Evolutionary conservation across 768 basidiomycete species (phyloP).

Genomic region (Rubroboletus satanas): DNA sequence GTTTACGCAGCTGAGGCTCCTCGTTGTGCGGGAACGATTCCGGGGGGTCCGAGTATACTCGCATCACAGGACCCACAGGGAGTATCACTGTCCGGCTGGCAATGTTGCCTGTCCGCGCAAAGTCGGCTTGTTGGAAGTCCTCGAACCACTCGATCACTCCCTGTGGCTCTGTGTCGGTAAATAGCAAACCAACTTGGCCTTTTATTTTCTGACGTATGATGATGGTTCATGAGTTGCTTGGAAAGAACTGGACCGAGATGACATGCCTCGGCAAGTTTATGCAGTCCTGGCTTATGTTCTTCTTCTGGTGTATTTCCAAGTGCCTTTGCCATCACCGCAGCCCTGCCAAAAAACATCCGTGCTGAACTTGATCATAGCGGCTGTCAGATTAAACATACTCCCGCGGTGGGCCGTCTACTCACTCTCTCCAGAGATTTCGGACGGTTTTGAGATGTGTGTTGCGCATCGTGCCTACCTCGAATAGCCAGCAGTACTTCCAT

Average conservation of each 20-base stretch:
- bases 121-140: constrained; percentile 86
- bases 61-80: constrained; percentile 83
- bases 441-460: constrained; percentile 94
- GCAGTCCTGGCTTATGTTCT: constrained; percentile 76
- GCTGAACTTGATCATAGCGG: constrained; percentile 45
- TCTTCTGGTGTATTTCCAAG: constrained; percentile 83
- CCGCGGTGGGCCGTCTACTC: constrained; percentile 24
- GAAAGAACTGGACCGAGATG: constrained; percentile 16
- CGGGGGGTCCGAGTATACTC: constrained; percentile 70
- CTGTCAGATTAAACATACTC: constrained; percentile 5
- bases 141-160: constrained; percentile 95
- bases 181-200: constrained; percentile 91
- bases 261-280: constrained; percentile 75
- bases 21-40: constrained; percentile 96
- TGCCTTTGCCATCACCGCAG: constrained; percentile 93
- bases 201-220: constrained; percentile 69
- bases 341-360: constrained; percentile 84
- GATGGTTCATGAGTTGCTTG: constrained; percentile 4
- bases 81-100: constrained; percentile 73
- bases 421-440: constrained; percentile 92
- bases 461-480: constrained; percentile 93
- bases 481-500: constrained; percentile 95
- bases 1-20: constrained; percentile 91
- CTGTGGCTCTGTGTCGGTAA: constrained; percentile 85
- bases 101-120: constrained; percentile 81